phyloP scores from a whole-genome alignment of 495 filamentous ascomycete genomes.

The Penicillium nucicola region DNA sequence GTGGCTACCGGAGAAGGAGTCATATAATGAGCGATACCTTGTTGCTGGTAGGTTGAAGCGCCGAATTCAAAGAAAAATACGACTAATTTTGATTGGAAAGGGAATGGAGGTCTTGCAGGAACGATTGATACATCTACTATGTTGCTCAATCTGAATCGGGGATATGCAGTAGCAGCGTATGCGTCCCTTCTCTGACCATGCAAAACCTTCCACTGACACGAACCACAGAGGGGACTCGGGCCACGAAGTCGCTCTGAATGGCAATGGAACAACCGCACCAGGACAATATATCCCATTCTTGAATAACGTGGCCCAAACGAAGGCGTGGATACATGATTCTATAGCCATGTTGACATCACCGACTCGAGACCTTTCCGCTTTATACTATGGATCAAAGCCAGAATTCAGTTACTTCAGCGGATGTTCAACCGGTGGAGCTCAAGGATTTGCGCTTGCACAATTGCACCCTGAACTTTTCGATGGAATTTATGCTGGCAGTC shows the following conservation, averaged over 20 bases:
- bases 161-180: constrained; percentile 34
- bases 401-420: constrained; percentile 37
- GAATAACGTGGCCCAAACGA: constrained; percentile 27
- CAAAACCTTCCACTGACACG: neutral
- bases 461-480: constrained; percentile 40
- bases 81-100: constrained; percentile 8
- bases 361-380: constrained; percentile 22
- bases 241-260: constrained; percentile 24
- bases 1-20: constrained; percentile 17
- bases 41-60: constrained; percentile 22
- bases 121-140: constrained; percentile 26
- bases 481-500: constrained; percentile 38
- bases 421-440: constrained; percentile 46
- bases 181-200: neutral
- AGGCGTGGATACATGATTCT: constrained; percentile 44
- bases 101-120: constrained; percentile 39
- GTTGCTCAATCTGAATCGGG: constrained; percentile 28
- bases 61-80: neutral
- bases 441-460: constrained; percentile 44
- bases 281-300: constrained; percentile 22
- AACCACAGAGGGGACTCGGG: constrained; percentile 19
- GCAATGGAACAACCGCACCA: constrained; percentile 7
- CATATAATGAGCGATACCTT: constrained; percentile 29
- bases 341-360: constrained; percentile 33
- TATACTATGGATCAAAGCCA: constrained; percentile 28